These are phyloP conservation scores for Geosmithia flava DNA, from an alignment of 2,329 filamentous ascomycete genomes.

Conservation along the genomic window DNA sequence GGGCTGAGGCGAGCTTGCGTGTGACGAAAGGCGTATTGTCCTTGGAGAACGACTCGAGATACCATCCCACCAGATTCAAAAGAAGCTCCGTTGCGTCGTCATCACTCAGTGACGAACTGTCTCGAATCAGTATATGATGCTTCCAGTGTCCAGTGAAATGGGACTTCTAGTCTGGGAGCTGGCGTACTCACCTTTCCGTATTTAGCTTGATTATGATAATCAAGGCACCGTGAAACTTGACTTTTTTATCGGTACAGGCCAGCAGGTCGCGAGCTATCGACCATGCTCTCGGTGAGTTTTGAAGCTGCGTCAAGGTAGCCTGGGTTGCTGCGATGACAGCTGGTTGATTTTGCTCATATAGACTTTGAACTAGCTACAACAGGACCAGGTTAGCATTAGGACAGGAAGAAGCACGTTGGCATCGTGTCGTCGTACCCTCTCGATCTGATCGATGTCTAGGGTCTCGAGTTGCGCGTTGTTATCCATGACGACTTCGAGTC, in stretches of 20 bases:
- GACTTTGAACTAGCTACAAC: conserved; percentile 32
- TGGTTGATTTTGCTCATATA: conserved; percentile 40
- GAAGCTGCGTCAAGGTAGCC: conserved; percentile 64
- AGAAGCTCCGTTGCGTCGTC: conserved; percentile 47
- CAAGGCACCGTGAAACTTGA: conserved; percentile 84
- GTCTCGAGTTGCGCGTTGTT: not conserved
- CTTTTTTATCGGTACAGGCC: conserved; percentile 54
- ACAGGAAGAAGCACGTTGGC: not conserved
- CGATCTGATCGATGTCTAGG: conserved; percentile 10
- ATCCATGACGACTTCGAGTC: not conserved
- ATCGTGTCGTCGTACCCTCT: conserved; percentile 9
- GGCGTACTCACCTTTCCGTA: conserved; percentile 55
- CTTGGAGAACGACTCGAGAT: conserved; percentile 39
- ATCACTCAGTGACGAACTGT: conserved; percentile 36
- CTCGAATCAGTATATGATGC: conserved; percentile 2
- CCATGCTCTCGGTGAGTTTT: conserved; percentile 76
- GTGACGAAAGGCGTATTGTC: conserved; percentile 48
- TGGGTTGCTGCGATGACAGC: conserved; percentile 43
- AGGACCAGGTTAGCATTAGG: not conserved
- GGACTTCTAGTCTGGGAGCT: not conserved
- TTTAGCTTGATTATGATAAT: conserved; percentile 94
- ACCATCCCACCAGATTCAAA: conserved; percentile 48
- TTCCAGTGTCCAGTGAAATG: not conserved
- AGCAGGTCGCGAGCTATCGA: conserved; percentile 69
- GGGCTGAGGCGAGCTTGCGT: conserved; percentile 64